Evolutionary conservation across 2,329 filamentous ascomycete genomes (phyloP).

Genomic region (Fusarium irregulare): DNA sequence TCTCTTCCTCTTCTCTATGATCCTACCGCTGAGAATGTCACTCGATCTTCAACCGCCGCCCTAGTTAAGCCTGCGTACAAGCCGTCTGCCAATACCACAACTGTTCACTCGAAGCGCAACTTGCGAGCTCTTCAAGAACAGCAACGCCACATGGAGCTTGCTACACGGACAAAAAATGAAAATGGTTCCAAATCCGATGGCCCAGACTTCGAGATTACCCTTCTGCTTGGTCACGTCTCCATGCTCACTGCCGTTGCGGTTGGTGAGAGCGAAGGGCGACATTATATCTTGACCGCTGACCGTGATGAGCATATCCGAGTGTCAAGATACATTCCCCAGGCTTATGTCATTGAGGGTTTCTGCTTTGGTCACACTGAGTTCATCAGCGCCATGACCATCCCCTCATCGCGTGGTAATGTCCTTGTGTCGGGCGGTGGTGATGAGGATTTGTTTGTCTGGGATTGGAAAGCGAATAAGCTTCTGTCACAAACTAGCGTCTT

Average conservation of each 20-base stretch:
- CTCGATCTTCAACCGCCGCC: slow-evolving; percentile 27
- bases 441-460: slow-evolving; percentile 80
- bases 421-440: slow-evolving; percentile 92
- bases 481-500: slow-evolving; percentile 66
- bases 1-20: slow-evolving; percentile 73
- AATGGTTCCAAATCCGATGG: slow-evolving; percentile 50
- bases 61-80: slow-evolving; percentile 51
- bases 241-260: slow-evolving; percentile 84
- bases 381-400: slow-evolving; percentile 79
- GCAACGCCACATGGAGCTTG: slow-evolving; percentile 57
- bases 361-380: slow-evolving; percentile 92
- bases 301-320: slow-evolving; percentile 84
- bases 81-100: slow-evolving; percentile 67
- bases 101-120: slow-evolving; percentile 74
- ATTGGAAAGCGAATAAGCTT: slow-evolving; percentile 73
- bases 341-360: slow-evolving; percentile 88
- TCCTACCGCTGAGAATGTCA: slow-evolving; percentile 25
- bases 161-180: slow-evolving; percentile 41
- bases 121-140: slow-evolving; percentile 70
- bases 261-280: slow-evolving; percentile 56
- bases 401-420: slow-evolving; percentile 64
- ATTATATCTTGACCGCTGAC: slow-evolving; percentile 67
- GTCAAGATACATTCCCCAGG: slow-evolving; percentile 82
- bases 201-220: slow-evolving; percentile 75
- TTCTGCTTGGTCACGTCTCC: slow-evolving; percentile 93